Evolutionary conservation across 805 yeast species (phyloP), one percentile per base, ranked within the genome.

Genomic region (Helenozyma rhizophorensis): DNA sequence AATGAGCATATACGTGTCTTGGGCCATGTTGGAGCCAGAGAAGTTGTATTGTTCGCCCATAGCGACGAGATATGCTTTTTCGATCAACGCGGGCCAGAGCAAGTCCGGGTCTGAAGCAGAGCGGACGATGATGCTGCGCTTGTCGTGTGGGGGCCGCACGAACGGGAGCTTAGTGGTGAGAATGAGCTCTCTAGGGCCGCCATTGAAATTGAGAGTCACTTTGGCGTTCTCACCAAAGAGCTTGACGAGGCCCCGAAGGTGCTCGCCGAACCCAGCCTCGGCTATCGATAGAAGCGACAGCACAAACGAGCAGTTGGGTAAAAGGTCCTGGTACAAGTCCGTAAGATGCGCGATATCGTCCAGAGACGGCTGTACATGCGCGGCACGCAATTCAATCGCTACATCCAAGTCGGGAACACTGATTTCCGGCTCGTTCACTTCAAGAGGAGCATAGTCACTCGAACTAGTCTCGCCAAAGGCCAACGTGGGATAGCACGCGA

Each of bases 281-380:
- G 63, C 50, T 1, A 79, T 56, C 1, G 85, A 73, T 11, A 83
- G 58, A 11, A 84, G 48, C 0, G 89, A 66, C 2, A 88, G 77
- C 3, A 85, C 84, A 50, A 85, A 76, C 0, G 95, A 83, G 55
- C 95, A 86, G 53, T 85, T 80, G 7, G 76, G 62, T n/a, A 74
- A 48, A 1, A 60, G 40, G 36, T 74, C 79, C 45, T 77, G 82
- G 46, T 62, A 68, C 9, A 76, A 31, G 21, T 46, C 42, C 6
- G 18, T 18, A 7, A 37, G 25, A 8, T 17, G 19, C 7, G 5
- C 8, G 7, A 5, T 8, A 5, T 5, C 8, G 19, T 17, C 19
- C n/a, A n/a, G n/a, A n/a, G n/a, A n/a, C n/a, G n/a, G n/a, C 19
- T 17, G 19, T 8, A 17, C 19, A 8, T 17, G 7, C 19, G 8